These are phyloP conservation scores for Posidonia australis DNA, from an alignment of 106 monocot genomes.

Conservation along the genomic window DNA sequence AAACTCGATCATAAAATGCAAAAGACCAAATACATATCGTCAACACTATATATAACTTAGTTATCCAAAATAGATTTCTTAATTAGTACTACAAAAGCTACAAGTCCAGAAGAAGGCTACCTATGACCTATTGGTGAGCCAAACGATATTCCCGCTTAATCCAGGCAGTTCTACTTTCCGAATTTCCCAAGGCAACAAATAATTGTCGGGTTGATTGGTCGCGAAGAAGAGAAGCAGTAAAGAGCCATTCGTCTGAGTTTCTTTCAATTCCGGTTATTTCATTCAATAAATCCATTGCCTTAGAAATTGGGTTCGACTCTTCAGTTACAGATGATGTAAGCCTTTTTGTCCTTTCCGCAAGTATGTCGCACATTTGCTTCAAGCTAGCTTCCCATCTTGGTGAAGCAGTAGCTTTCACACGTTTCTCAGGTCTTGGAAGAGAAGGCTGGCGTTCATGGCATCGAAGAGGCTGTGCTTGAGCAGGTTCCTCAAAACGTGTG, in stretches of 20 bases:
- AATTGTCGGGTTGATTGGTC: constrained; percentile 12
- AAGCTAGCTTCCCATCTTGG: constrained; percentile 7
- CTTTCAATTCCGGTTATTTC: constrained; percentile 8
- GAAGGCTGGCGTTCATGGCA: background rate
- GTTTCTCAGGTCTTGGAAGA: constrained; percentile 3
- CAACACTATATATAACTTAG: no score
- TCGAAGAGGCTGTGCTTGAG: background rate
- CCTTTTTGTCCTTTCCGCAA: constrained; percentile 5
- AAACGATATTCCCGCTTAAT: constrained; percentile 18
- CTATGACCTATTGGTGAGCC: constrained; percentile 18
- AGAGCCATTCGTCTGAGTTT: constrained; percentile 19
- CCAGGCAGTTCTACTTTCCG: constrained; percentile 15
- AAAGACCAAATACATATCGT: no score
- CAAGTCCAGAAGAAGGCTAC: no score
- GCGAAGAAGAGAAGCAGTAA: constrained; percentile 12
- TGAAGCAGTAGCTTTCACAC: background rate
- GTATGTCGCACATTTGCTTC: constrained; percentile 15
- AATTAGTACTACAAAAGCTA: no score
- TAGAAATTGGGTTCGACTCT: constrained; percentile 9
- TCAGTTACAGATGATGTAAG: constrained; percentile 1
- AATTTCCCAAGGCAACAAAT: constrained; percentile 13
- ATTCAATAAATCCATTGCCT: constrained; percentile 13
- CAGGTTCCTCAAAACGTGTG: background rate
- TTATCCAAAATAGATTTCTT: no score
- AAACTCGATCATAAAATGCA: no score